These are phyloP conservation scores for Kodamaea arcana DNA, from an alignment of 1,139 yeast species.

Conservation along the genomic window DNA sequence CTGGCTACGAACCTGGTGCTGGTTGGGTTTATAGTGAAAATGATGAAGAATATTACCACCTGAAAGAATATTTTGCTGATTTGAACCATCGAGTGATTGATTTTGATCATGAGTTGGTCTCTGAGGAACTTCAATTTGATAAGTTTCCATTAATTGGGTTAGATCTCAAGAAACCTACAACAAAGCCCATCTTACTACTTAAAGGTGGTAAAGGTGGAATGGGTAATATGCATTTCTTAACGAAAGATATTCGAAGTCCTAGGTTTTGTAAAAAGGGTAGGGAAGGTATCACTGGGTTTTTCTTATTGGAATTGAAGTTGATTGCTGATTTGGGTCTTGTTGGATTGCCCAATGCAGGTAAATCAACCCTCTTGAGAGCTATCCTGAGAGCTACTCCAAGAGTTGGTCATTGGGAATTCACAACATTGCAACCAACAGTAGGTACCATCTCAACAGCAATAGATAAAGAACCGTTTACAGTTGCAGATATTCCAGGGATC, in stretches of 20 bases:
- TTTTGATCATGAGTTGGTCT: slow-evolving; percentile 58
- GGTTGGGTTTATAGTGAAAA: slow-evolving; percentile 87
- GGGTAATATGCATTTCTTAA: slow-evolving; percentile 93
- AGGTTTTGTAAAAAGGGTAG: slow-evolving; percentile 82
- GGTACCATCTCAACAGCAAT: slow-evolving; percentile 76
- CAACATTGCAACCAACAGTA: slow-evolving; percentile 86
- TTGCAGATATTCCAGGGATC: slow-evolving; percentile 96
- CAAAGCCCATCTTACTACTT: slow-evolving; percentile 63
- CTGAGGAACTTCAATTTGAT: slow-evolving; percentile 62
- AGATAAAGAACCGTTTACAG: slow-evolving; percentile 75
- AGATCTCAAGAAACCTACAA: slow-evolving; percentile 64
- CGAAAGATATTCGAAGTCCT: slow-evolving; percentile 82
- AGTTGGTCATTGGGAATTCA: slow-evolving; percentile 96
- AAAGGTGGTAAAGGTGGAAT: slow-evolving; percentile 92
- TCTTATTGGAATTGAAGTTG: slow-evolving; percentile 77
- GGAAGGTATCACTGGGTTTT: slow-evolving; percentile 58
- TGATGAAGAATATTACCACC: slow-evolving; percentile 64
- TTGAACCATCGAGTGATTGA: slow-evolving; percentile 59
- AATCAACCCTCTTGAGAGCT: slow-evolving; percentile 82
- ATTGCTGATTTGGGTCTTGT: slow-evolving; percentile 92
- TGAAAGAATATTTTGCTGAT: slow-evolving; percentile 59
- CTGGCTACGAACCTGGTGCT: slow-evolving; percentile 57
- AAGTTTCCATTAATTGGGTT: slow-evolving; percentile 74
- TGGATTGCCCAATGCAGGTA: slow-evolving; percentile 96
- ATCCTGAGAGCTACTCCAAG: slow-evolving; percentile 86